Base-by-base conservation (phyloP, 257 asterid genomes). In the Echites panduratus region DNA sequence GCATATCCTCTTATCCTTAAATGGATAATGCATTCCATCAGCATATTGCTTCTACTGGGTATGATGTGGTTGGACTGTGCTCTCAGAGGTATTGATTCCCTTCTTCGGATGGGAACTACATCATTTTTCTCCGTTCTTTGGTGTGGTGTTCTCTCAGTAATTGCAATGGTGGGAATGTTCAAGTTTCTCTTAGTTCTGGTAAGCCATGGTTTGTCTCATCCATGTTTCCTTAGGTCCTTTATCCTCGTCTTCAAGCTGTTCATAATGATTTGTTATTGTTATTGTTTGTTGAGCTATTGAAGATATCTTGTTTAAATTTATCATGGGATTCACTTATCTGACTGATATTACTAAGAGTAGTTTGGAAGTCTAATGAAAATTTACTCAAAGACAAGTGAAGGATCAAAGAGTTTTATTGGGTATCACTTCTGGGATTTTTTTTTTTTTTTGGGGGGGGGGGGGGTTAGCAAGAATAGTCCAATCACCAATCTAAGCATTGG, bases 61-160 rank as follows among this genome's bases (percentile, higher is more conserved):
- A 83, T 95, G 90, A 83, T 90, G 74, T 95, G 98, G 98, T 79
- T 95, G 88, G 96, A 90, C 62, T 95, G 97, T 74, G 78, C 90
- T 35, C 79, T 91, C 57, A 91, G 99, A 87, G 99, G 99, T 79
- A 77, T 85, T 9, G 97, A 89, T 72, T 95, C 99, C 38, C 84
- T 95, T 82, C 81, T 91, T 58, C 92, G 87, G 70, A 87, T 91
- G 99, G 93, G 98, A 74, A 91, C 96, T 26, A 82, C 97, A 14
- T 89, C 98, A 19, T 85, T 95, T 87, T 88, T 95, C 87, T 77
- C 93, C 19, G 76, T 95, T 77, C 74, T 92, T 20, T 91, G 99
- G 98, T 95, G 97, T 76, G 77, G 89, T 79, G 78, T 82, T 75
- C 84, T 95, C 68, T 95, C 96, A 20, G 76, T 89, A 49, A 79